Evolutionary conservation across 331 rosid genomes (phyloP).

Genomic region (Prunus yedoensis): DNA sequence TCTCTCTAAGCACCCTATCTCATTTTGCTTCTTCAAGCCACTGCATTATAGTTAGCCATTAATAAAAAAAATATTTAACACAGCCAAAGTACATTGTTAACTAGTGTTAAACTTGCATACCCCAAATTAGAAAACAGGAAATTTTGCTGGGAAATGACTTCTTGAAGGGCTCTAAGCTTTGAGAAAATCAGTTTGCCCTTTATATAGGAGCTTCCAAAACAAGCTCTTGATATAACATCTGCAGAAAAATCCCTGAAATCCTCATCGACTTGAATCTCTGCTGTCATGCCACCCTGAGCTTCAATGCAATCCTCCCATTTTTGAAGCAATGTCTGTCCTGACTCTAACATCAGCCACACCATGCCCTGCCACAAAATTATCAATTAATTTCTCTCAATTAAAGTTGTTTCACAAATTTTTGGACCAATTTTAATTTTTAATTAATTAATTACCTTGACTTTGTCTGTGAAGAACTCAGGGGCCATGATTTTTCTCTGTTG

Average conservation of each 20-base stretch:
- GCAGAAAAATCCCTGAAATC: constrained; percentile 70
- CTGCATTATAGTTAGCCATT: not conserved
- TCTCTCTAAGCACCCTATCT: constrained; percentile 49
- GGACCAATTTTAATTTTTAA: not conserved
- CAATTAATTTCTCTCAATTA: not conserved
- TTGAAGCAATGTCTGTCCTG: constrained; percentile 50
- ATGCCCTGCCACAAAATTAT: constrained; percentile 57
- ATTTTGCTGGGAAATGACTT: constrained; percentile 46
- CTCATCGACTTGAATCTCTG: constrained; percentile 66
- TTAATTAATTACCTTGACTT: constrained; percentile 58
- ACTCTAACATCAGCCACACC: constrained; percentile 68
- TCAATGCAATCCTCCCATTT: constrained; percentile 65
- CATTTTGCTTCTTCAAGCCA: constrained; percentile 37
- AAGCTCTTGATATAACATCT: constrained; percentile 87
- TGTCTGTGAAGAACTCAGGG: constrained; percentile 86
- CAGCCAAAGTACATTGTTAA: not conserved
- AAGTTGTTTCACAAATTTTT: not conserved
- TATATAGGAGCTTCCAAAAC: constrained; percentile 79
- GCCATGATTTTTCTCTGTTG: constrained; percentile 89
- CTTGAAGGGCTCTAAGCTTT: constrained; percentile 74
- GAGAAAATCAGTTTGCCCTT: constrained; percentile 73
- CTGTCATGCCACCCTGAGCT: constrained; percentile 32
- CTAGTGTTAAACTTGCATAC: constrained; percentile 27
- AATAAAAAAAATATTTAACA: not conserved
- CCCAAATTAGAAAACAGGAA: constrained; percentile 61